Evolutionary conservation across 2,329 filamentous ascomycete genomes (phyloP).

Genomic region (Penicillium polonicum): DNA sequence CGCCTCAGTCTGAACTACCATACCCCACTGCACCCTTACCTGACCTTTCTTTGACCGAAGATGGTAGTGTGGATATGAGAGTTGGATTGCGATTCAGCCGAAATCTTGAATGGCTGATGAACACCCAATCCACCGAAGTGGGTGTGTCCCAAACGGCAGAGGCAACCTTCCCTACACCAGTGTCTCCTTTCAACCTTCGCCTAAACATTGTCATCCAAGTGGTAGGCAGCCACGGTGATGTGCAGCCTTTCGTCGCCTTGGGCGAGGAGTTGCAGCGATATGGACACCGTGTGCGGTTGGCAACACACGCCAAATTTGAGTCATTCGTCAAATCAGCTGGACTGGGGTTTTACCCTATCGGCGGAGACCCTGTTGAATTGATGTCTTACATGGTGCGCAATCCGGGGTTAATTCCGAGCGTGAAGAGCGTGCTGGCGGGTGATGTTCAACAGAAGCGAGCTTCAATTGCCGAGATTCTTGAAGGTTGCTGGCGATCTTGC

Average conservation of each 20-base stretch:
- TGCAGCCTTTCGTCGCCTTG: no score
- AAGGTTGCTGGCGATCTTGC: not conserved
- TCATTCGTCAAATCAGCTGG: not conserved
- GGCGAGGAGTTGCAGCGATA: no score
- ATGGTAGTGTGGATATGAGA: not conserved
- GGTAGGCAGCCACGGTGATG: no score
- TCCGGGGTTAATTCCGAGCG: not conserved
- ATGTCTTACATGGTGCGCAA: not conserved
- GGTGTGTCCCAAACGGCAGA: no score
- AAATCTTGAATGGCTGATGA: not conserved
- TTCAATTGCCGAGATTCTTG: not conserved
- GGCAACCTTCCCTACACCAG: no score
- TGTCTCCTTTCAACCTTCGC: no score
- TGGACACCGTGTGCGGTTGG: not conserved
- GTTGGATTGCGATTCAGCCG: not conserved
- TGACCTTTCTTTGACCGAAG: not conserved
- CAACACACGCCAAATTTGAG: not conserved
- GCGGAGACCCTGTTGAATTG: not conserved
- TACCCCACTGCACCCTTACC: not conserved
- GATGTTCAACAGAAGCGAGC: not conserved
- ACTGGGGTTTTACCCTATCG: not conserved
- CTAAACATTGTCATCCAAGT: no score
- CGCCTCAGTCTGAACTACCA: not conserved
- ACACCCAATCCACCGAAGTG: not conserved
- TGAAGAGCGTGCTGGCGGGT: not conserved